Evolutionary conservation across 306 rosid genomes (phyloP), one percentile per base, ranked within the genome.

Genomic region (Citrullus colocynthis): DNA sequence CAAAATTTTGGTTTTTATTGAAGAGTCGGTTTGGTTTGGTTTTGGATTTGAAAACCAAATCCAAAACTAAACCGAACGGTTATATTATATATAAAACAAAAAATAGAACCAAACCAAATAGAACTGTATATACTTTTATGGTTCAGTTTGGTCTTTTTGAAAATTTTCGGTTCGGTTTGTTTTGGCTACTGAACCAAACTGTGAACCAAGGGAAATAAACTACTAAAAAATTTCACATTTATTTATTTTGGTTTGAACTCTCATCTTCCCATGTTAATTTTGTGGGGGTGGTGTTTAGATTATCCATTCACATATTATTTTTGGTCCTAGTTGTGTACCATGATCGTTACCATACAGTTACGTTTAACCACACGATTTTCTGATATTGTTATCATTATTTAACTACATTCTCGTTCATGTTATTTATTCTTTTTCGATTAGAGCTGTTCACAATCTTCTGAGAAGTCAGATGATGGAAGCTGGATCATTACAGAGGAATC

Each of bases 401-500:
- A 41, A 57, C 8, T 16, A 30, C 18, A 42, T 7, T 21, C 4
- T 6, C 64, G 4, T 44, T 41, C 57, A 21, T 86, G 71, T 57
- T 32, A 54, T 64, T 42, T 52, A 49, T 59, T 61, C 64, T 39
- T n/a, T 44, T n/a, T 75, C 4, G 1, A 24, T 74, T 83, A 93
- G 96, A 90, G 84, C 83, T 90, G 96, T 74, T 85, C 82, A 32
- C 81, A 66, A 78, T 74, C 76, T 79, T 56, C 36, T 10, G 86
- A 86, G 37, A 86, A 78, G 58, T 62, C 80, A 51, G 45, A 58
- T 61, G 39, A 45, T 36, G 75, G 83, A 59, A 88, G 84, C 58
- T 91, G 98, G 94, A 78, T 82, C 70, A 87, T 91, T 74, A 82
- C 80, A 9, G 94, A 91, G 82, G 98, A 93, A 84, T 85, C 90